phyloP scores from a whole-genome alignment of 192 early-diverging fungal genomes.

The Coemansia sp. region DNA sequence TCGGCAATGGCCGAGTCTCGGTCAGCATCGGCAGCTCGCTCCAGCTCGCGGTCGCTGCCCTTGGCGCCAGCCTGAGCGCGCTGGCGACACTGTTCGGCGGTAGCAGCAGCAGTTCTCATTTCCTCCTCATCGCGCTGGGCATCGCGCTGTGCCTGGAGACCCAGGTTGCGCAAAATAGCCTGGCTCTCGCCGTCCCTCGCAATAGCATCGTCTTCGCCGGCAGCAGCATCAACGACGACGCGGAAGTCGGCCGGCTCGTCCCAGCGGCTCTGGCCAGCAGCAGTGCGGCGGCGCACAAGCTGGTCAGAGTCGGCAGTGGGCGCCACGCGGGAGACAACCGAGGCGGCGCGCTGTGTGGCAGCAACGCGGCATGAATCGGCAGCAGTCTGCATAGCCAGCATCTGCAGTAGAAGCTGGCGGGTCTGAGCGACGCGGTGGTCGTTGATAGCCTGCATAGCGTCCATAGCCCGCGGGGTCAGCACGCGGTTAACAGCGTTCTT shows the following conservation, averaged over 20 bases:
- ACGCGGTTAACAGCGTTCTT: conserved; percentile 36
- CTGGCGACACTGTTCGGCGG: conserved; percentile 34
- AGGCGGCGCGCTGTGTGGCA: conserved; percentile 21
- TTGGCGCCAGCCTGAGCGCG: neutral
- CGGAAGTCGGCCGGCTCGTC: conserved; percentile 55
- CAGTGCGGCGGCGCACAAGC: conserved; percentile 35
- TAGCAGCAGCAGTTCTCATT: conserved; percentile 14
- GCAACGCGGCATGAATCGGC: conserved; percentile 17
- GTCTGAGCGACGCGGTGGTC: conserved; percentile 30
- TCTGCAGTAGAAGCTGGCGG: conserved; percentile 33
- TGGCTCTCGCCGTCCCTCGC: conserved; percentile 44
- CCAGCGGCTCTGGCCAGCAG: conserved; percentile 37
- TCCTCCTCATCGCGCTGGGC: conserved; percentile 26
- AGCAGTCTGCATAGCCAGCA: conserved; percentile 45
- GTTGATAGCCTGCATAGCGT: conserved; percentile 36
- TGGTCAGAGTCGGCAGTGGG: conserved; percentile 30
- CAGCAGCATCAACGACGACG: conserved; percentile 41
- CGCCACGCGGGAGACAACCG: conserved; percentile 29
- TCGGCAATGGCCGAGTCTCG: conserved; percentile 39
- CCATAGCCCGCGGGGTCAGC: conserved; percentile 42
- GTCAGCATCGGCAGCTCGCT: conserved; percentile 22
- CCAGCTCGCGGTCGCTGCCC: conserved; percentile 22
- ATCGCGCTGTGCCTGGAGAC: conserved; percentile 33
- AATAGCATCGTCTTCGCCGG: conserved; percentile 36
- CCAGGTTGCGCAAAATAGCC: conserved; percentile 44